Evolutionary conservation across 73 alveolate genomes (phyloP).

Genomic region (Paramecium pentaurelia): DNA sequence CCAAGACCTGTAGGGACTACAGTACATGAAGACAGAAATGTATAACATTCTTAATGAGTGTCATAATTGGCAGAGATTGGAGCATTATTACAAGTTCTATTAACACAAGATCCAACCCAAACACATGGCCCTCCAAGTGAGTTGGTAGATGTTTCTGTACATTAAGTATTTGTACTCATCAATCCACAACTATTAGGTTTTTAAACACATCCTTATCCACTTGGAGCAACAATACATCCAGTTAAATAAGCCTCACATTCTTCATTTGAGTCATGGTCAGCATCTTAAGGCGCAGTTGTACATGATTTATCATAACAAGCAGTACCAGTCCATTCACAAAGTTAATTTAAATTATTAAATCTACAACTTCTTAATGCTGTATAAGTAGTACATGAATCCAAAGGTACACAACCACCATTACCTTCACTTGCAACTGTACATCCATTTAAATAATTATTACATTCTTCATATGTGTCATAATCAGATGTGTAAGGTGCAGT

Average conservation of each 20-base stretch:
- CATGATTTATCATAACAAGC: conserved; percentile 37
- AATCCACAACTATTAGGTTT: neutral
- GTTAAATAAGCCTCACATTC: neutral
- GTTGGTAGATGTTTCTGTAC: neutral
- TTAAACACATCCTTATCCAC: conserved; percentile 19
- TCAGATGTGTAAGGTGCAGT: conserved; percentile 29
- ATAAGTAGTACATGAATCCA: neutral
- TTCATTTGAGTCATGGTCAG: neutral
- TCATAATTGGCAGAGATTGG: neutral
- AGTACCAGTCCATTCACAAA: conserved; percentile 3
- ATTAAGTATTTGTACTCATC: neutral
- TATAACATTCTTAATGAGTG: conserved; percentile 4
- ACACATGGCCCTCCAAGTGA: neutral
- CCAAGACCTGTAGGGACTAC: neutral
- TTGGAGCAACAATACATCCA: conserved; percentile 20
- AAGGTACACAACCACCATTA: neutral
- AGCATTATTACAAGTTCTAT: conserved; percentile 32
- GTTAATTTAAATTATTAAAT: neutral
- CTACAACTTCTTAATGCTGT: conserved; percentile 1
- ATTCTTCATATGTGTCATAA: neutral
- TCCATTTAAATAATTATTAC: neutral
- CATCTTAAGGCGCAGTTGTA: neutral
- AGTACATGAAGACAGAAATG: conserved; percentile 2
- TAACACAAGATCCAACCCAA: conserved; percentile 35
- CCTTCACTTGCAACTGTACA: conserved; percentile 43